phyloP scores from a whole-genome alignment of 352 stramenopile genomes.

The Pythium brachiatum region DNA sequence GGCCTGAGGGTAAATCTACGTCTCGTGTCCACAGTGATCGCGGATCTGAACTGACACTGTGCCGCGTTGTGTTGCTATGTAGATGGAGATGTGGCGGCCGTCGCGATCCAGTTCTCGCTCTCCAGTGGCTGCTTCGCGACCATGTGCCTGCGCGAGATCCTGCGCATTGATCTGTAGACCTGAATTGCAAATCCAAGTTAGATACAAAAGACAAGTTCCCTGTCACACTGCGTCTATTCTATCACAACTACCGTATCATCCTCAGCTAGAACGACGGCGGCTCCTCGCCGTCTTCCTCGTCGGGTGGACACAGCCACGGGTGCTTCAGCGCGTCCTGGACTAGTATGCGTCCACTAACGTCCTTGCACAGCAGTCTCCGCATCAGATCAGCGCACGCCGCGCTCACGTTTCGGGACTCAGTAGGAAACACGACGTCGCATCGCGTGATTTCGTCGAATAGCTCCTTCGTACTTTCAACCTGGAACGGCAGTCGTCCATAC shows the following conservation, averaged over 20 bases:
- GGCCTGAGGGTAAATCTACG: slow-evolving; percentile 11
- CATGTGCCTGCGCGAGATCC: slow-evolving; percentile 72
- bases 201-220: too few relatives aligned
- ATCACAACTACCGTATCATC: background rate
- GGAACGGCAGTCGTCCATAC: slow-evolving; percentile 80
- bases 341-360: slow-evolving; percentile 50
- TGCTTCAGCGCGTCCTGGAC: slow-evolving; percentile 50
- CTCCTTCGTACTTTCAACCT: slow-evolving; percentile 61
- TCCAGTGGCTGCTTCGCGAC: slow-evolving; percentile 71
- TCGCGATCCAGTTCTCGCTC: slow-evolving; percentile 55
- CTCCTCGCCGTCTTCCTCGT: slow-evolving; percentile 43
- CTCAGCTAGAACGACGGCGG: slow-evolving; percentile 64
- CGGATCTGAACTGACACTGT: background rate
- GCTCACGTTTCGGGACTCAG: slow-evolving; percentile 20
- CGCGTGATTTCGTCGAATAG: slow-evolving; percentile 76
- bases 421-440: slow-evolving; percentile 39
- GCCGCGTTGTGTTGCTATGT: slow-evolving; percentile 4
- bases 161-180: slow-evolving; percentile 48
- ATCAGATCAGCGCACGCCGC: slow-evolving; percentile 49
- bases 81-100: slow-evolving; percentile 4
- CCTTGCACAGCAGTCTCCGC: slow-evolving; percentile 43
- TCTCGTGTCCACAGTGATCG: background rate
- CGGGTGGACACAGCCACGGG: slow-evolving; percentile 47
- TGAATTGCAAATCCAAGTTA: background rate
- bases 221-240: background rate